phyloP scores from a whole-genome alignment of 2,329 filamentous ascomycete species.

The Penicillium nordicum region DNA sequence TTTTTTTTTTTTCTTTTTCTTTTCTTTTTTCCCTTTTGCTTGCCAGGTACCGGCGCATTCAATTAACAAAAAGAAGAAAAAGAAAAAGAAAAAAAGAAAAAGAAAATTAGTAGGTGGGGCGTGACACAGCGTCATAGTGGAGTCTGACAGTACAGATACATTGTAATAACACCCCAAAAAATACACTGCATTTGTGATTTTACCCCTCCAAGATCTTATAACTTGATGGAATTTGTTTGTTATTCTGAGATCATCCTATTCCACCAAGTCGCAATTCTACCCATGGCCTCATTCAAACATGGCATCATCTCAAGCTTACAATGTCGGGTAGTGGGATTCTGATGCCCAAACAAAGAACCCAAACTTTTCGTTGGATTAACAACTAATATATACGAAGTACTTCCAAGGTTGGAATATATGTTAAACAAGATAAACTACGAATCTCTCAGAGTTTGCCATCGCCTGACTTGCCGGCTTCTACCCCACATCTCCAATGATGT shows the following conservation, averaged over 20 bases:
- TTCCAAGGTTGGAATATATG: not conserved
- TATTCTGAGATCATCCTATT: conserved; percentile 1
- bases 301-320: not conserved
- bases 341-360: conserved; percentile 10
- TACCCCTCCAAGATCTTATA: conserved; percentile 2
- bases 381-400: not conserved
- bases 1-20: not conserved
- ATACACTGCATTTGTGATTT: conserved; percentile 3
- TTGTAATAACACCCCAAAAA: conserved; percentile 8
- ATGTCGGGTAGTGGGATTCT: conserved; percentile 10
- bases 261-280: not conserved
- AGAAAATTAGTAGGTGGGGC: conserved; percentile 8
- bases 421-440: not conserved
- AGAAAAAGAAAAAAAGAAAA: not conserved
- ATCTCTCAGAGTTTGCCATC: conserved; percentile 2
- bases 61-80: conserved; percentile 1
- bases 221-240: not conserved
- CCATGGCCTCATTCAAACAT: not conserved
- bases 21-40: not conserved
- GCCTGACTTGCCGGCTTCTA: conserved; percentile 11
- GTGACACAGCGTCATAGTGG: conserved; percentile 28
- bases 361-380: not conserved
- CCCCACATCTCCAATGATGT: conserved; percentile 13
- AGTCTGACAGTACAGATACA: conserved; percentile 19
- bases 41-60: conserved; percentile 7